Evolutionary conservation across 169 alveolate genomes (phyloP).

Genomic region (Plasmodium malariae): DNA sequence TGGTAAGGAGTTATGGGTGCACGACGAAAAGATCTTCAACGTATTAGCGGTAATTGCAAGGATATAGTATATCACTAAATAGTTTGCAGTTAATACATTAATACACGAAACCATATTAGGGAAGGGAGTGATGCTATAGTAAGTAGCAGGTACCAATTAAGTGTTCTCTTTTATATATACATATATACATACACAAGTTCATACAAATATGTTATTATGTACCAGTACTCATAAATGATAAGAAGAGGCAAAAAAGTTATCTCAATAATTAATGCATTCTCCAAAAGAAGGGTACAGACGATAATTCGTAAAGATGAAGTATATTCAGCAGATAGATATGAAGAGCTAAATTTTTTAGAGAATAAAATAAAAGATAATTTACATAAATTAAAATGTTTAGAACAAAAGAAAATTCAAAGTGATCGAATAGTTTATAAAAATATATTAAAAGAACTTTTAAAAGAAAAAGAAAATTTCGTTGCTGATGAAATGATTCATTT

Average conservation of each 20-base stretch:
- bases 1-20: no score
- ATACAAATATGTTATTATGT: no score
- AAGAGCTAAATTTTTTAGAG: slow-evolving; percentile 35
- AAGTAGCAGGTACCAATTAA: no score
- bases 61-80: no score
- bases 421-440: slow-evolving; percentile 70
- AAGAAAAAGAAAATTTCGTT: slow-evolving; percentile 56
- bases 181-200: no score
- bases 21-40: no score
- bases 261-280: neutral
- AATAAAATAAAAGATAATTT: slow-evolving; percentile 67
- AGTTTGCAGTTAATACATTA: no score
- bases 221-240: slow-evolving; percentile 52
- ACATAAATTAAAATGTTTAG: slow-evolving; percentile 69
- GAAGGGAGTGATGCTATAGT: no score
- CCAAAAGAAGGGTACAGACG: slow-evolving; percentile 27
- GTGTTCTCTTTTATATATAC: no score
- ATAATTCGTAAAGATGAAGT: slow-evolving; percentile 19
- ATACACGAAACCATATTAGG: no score
- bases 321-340: neutral
- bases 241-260: slow-evolving; percentile 19
- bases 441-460: slow-evolving; percentile 63
- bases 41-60: no score
- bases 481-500: slow-evolving; percentile 52
- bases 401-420: slow-evolving; percentile 73